These are phyloP conservation scores for Phyllosticta citrichinensis DNA, from an alignment of 2,329 filamentous ascomycete genomes.

Conservation along the genomic window DNA sequence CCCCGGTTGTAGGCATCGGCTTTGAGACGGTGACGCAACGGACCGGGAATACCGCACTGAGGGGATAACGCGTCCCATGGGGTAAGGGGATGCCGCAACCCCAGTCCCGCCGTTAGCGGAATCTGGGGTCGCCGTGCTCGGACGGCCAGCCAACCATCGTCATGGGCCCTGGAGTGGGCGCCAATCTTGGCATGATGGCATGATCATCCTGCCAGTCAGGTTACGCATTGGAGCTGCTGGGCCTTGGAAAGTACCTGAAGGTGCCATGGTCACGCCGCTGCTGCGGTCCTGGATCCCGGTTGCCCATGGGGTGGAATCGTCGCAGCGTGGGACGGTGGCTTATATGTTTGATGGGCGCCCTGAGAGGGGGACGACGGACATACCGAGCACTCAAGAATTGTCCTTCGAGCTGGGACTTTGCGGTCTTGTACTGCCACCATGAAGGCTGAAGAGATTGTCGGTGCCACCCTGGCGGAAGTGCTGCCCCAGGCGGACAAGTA, in stretches of 20 bases:
- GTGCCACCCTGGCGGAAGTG: conserved; percentile 23
- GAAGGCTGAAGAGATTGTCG: conserved; percentile 44
- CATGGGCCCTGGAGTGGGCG: neutral
- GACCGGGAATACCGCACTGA: neutral
- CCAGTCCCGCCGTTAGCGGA: neutral
- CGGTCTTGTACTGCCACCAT: conserved; percentile 21
- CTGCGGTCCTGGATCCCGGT: neutral
- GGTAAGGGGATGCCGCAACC: neutral
- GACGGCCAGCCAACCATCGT: neutral
- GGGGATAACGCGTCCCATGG: neutral
- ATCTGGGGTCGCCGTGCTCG: neutral
- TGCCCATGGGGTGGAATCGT: neutral
- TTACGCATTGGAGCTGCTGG: neutral
- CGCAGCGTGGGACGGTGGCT: neutral
- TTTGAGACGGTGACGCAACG: neutral
- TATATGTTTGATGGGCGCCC: neutral
- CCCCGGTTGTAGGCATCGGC: neutral
- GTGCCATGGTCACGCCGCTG: neutral
- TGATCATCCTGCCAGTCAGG: neutral
- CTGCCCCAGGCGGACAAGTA: conserved; percentile 32
- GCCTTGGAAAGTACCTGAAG: neutral
- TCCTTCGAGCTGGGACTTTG: neutral
- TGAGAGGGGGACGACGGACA: neutral
- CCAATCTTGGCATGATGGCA: neutral
- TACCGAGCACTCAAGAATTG: neutral